A percentile compares a stretch with the other conserved stretches of the same genome.
phyloP scores from a whole-genome alignment of 352 stramenopile species.

The Phytophthora rubi region DNA sequence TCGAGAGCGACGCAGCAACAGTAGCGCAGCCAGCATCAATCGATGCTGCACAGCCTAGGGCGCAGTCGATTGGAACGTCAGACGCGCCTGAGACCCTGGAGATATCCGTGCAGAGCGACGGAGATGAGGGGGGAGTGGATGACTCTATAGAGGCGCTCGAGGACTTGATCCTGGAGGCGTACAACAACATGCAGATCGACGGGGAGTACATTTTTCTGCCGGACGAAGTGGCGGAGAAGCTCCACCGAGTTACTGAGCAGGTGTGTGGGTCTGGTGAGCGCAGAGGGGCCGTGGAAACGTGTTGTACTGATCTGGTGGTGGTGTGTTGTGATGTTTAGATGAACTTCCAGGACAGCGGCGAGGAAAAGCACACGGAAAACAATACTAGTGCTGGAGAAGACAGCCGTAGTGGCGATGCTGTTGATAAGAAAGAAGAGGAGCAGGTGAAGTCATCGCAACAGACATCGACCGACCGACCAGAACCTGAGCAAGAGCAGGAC shows the following conservation, averaged over 20 bases:
- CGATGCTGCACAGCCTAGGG: neutral
- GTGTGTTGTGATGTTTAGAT: slow-evolving; percentile 21
- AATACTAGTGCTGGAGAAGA: slow-evolving; percentile 29
- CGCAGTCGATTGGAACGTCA: slow-evolving; percentile 9
- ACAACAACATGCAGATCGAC: slow-evolving; percentile 87
- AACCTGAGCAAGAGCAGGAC: slow-evolving; percentile 40
- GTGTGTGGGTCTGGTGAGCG: slow-evolving; percentile 38
- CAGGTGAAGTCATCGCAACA: slow-evolving; percentile 18
- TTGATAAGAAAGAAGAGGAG: slow-evolving; percentile 9
- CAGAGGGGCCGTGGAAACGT: neutral
- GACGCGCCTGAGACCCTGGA: slow-evolving; percentile 3
- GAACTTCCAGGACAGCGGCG: slow-evolving; percentile 30
- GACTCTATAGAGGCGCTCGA: slow-evolving; percentile 59
- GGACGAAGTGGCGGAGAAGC: slow-evolving; percentile 65
- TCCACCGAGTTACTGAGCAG: slow-evolving; percentile 63
- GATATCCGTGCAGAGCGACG: slow-evolving; percentile 19
- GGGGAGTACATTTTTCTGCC: slow-evolving; percentile 82
- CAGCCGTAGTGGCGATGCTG: slow-evolving; percentile 24
- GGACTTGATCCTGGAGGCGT: slow-evolving; percentile 79
- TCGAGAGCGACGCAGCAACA: slow-evolving; percentile 2
- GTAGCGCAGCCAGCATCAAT: neutral
- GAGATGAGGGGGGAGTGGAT: slow-evolving; percentile 16
- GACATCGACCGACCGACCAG: slow-evolving; percentile 22
- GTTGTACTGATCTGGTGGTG: slow-evolving; percentile 16
- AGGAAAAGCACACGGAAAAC: slow-evolving; percentile 25